Conservation (phyloP, 352 stramenopile species). For the Phytophthora palmivora region DNA sequence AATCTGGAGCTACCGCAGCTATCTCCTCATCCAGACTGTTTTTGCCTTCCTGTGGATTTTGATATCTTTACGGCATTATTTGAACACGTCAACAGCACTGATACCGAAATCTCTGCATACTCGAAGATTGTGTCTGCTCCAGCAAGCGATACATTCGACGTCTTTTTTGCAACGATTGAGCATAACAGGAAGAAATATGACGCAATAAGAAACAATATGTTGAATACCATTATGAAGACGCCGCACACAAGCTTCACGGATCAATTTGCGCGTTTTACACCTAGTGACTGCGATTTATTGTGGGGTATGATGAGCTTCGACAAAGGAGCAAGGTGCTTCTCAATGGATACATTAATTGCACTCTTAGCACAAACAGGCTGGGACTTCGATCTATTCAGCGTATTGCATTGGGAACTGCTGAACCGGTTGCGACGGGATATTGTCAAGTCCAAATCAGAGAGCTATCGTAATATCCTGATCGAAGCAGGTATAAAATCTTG, state of each 20-base stretch:
- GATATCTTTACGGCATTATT: constrained; percentile 65
- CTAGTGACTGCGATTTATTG: constrained; percentile 79
- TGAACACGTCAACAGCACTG: constrained; percentile 21
- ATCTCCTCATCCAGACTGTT: constrained; percentile 82
- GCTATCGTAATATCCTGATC: constrained; percentile 34
- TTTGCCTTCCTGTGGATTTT: constrained; percentile 84
- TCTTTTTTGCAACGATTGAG: constrained; percentile 53
- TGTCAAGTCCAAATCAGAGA: not conserved
- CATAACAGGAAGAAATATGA: not conserved
- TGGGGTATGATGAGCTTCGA: constrained; percentile 80
- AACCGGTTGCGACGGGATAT: constrained; percentile 32
- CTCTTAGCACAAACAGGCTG: constrained; percentile 69
- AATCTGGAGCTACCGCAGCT: constrained; percentile 72
- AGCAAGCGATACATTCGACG: constrained; percentile 77
- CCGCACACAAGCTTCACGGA: constrained; percentile 43
- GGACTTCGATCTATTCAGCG: constrained; percentile 80
- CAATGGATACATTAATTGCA: constrained; percentile 49
- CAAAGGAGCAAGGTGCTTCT: constrained; percentile 51
- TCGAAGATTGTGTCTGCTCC: constrained; percentile 43
- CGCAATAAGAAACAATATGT: not conserved
- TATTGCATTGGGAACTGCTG: constrained; percentile 70
- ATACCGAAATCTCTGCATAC: constrained; percentile 2
- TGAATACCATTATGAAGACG: not conserved
- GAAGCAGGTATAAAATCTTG: constrained; percentile 48
- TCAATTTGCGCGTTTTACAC: constrained; percentile 60